Conservation (phyloP, 306 rosid species). For the Dalbergia cultrata region DNA sequence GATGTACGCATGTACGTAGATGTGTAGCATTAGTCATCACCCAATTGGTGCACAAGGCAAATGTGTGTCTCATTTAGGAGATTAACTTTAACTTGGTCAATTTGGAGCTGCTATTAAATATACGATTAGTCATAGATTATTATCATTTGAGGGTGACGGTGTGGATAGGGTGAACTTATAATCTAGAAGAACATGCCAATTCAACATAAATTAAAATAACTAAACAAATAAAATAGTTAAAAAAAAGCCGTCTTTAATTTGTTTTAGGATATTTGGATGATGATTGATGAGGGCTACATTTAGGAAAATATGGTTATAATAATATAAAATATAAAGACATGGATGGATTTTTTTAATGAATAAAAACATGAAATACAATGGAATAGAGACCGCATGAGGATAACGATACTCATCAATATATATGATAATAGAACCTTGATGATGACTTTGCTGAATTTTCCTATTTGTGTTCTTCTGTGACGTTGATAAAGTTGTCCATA, state of each 20-base stretch:
- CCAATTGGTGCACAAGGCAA: slow-evolving; percentile 22
- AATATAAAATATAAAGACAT: neutral
- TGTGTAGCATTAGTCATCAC: slow-evolving; percentile 1
- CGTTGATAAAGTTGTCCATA: neutral
- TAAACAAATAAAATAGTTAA: neutral
- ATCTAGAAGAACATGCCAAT: slow-evolving; percentile 50
- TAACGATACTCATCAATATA: neutral
- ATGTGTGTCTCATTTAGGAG: slow-evolving; percentile 6
- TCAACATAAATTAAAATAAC: slow-evolving; percentile 5
- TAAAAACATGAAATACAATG: neutral
- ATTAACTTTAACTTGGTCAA: slow-evolving; percentile 38
- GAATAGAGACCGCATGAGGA: neutral
- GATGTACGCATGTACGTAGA: neutral
- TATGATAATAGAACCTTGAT: neutral
- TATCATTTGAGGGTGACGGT: slow-evolving; percentile 2
- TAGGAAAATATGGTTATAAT: neutral
- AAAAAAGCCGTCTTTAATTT: neutral
- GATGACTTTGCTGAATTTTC: neutral
- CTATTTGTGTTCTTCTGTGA: neutral
- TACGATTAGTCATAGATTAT: neutral
- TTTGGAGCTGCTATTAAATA: slow-evolving; percentile 40
- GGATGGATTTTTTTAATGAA: neutral
- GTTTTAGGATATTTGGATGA: slow-evolving; percentile 6
- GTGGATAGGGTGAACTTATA: neutral
- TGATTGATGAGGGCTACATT: slow-evolving; percentile 11